phyloP scores from a whole-genome alignment of 352 stramenopile species.

The Globisporangium paddicum region DNA sequence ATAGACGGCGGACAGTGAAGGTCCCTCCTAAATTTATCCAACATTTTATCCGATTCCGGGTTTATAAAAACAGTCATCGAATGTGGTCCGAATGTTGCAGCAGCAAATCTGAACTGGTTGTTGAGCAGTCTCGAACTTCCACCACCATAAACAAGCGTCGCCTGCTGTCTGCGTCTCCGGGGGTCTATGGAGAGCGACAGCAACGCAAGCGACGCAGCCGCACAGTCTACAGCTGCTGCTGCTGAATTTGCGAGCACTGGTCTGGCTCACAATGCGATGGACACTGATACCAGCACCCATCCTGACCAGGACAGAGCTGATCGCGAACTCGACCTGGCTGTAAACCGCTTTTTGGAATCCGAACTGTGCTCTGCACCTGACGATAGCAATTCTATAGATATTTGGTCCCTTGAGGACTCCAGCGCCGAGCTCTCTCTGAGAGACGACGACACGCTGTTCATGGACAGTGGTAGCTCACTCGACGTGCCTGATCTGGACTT shows the following conservation, averaged over 20 bases:
- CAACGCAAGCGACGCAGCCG: slow-evolving; percentile 8
- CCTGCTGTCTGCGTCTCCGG: background rate
- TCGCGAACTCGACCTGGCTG: slow-evolving; percentile 6
- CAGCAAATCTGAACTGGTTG: too few relatives aligned
- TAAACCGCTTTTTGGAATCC: slow-evolving; percentile 11
- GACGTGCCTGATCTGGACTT: too few relatives aligned
- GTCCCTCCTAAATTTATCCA: background rate
- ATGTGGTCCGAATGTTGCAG: too few relatives aligned
- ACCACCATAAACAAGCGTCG: too few relatives aligned
- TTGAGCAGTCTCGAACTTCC: too few relatives aligned
- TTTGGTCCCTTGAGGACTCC: background rate
- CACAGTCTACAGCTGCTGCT: slow-evolving; percentile 3
- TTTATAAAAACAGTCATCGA: too few relatives aligned
- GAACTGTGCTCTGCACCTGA: background rate
- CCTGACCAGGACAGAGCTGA: background rate
- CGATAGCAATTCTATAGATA: too few relatives aligned
- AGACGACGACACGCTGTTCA: too few relatives aligned
- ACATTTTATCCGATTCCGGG: too few relatives aligned
- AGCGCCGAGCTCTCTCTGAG: too few relatives aligned
- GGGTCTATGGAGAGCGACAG: slow-evolving; percentile 13
- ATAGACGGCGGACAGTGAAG: slow-evolving; percentile 1
- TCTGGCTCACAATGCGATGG: background rate
- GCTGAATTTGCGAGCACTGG: background rate
- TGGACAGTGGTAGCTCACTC: too few relatives aligned
- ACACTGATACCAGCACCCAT: background rate